These are phyloP conservation scores for Aspergillus avenaceus DNA, from an alignment of 495 filamentous ascomycete genomes.

Conservation along the genomic window DNA sequence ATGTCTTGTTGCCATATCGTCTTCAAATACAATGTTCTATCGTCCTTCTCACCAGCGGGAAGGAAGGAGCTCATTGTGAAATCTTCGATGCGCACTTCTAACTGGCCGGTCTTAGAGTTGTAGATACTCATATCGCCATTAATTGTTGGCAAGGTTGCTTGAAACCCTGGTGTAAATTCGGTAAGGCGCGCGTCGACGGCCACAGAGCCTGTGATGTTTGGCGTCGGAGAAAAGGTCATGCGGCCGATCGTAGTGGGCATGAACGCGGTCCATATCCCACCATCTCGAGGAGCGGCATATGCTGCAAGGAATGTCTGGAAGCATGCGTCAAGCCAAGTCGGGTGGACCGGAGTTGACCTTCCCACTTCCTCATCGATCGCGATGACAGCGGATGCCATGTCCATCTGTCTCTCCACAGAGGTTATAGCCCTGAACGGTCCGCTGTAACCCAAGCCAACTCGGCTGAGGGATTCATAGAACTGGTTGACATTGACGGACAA, in stretches of 20 bases:
- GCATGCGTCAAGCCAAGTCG: constrained; percentile 44
- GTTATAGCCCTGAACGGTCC: constrained; percentile 14
- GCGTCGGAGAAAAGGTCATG: background rate
- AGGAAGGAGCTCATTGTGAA: constrained; percentile 3
- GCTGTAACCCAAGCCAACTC: constrained; percentile 19
- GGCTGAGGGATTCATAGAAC: constrained; percentile 18
- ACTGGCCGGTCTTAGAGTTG: constrained; percentile 1
- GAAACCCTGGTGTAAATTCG: background rate
- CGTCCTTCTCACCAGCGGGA: constrained; percentile 1
- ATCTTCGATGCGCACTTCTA: constrained; percentile 4
- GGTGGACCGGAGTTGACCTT: constrained; percentile 28
- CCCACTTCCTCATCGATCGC: background rate
- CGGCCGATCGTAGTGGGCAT: constrained; percentile 13
- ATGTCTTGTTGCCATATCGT: constrained; percentile 9
- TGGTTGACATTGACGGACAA: constrained; percentile 24
- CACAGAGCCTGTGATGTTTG: constrained; percentile 15
- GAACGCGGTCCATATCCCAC: constrained; percentile 10
- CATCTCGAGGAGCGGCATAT: constrained; percentile 42
- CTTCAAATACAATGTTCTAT: background rate
- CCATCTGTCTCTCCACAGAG: constrained; percentile 6
- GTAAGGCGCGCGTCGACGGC: background rate
- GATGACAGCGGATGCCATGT: constrained; percentile 8
- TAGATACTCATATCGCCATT: constrained; percentile 1
- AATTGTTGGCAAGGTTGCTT: background rate
- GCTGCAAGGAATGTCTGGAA: constrained; percentile 45